These are phyloP conservation scores for Coleophoma eucalyptorum DNA, from an alignment of 2,329 filamentous ascomycete genomes.

Conservation along the genomic window DNA sequence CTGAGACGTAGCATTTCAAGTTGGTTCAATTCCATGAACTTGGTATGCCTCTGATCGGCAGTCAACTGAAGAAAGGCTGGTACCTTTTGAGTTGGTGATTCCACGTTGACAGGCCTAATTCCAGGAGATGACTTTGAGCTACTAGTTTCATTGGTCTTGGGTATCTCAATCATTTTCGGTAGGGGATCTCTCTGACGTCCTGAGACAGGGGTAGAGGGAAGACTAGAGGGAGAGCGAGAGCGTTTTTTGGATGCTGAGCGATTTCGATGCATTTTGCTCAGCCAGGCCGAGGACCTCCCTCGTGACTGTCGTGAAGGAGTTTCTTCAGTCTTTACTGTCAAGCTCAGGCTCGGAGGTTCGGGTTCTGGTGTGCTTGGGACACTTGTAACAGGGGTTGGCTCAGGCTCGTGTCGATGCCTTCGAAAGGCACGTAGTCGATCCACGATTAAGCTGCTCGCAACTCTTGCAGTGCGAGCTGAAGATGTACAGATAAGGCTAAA, in stretches of 20 bases:
- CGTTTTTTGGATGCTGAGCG: conserved; percentile 18
- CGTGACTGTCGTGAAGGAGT: conserved; percentile 7
- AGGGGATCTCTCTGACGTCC: conserved; percentile 8
- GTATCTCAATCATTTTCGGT: not conserved
- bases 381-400: conserved; percentile 5
- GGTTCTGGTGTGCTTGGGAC: not conserved
- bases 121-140: too few relatives aligned
- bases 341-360: not conserved
- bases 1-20: conserved; percentile 37
- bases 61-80: conserved; percentile 50
- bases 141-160: too few relatives aligned
- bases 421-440: conserved; percentile 26
- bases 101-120: not conserved
- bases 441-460: conserved; percentile 17
- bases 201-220: conserved; percentile 3
- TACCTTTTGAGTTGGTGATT: conserved; percentile 20
- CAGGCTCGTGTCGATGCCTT: conserved; percentile 20
- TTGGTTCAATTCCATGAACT: conserved; percentile 61
- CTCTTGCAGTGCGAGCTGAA: conserved; percentile 8
- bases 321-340: conserved; percentile 1
- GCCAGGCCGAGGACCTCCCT: conserved; percentile 23
- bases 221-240: conserved; percentile 15
- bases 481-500: not conserved
- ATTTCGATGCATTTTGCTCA: conserved; percentile 22
- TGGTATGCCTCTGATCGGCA: conserved; percentile 46